Conservation (phyloP, 2,329 filamentous ascomycete species). For the Diaporthe eres region DNA sequence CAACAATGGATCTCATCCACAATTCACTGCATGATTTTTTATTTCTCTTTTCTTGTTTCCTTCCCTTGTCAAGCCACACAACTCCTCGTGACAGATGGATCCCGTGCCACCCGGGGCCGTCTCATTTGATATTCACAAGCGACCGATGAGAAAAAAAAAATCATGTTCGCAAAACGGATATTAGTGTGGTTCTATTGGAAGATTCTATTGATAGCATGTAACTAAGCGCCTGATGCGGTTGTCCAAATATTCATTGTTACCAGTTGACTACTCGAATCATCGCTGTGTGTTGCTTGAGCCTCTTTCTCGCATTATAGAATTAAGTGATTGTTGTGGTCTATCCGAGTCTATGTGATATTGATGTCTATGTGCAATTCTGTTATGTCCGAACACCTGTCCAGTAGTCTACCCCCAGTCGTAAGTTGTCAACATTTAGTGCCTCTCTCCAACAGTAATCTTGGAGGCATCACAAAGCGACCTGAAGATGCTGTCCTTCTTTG, state of each 20-base stretch:
- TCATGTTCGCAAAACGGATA: background rate
- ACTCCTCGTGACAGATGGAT: background rate
- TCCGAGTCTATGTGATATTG: slow-evolving; percentile 4
- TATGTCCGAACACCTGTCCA: background rate
- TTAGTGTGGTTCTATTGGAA: background rate
- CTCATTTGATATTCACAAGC: background rate
- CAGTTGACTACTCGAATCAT: background rate
- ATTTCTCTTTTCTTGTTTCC: background rate
- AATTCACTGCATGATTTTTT: slow-evolving; percentile 10
- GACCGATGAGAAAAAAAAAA: background rate
- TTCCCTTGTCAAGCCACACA: background rate
- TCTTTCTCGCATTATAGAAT: slow-evolving; percentile 18
- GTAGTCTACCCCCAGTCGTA: background rate
- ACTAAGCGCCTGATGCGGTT: background rate
- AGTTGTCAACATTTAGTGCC: slow-evolving; percentile 11
- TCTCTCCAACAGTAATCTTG: slow-evolving; percentile 28
- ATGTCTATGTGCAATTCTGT: background rate
- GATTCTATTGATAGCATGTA: background rate
- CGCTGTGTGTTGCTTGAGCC: background rate
- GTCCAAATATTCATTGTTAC: background rate
- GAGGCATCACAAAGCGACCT: slow-evolving; percentile 31
- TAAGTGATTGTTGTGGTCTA: slow-evolving; percentile 19
- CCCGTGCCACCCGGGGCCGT: background rate
- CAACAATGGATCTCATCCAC: slow-evolving; percentile 22
- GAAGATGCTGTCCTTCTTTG: slow-evolving; percentile 24